These are phyloP conservation scores for Leccinum broughii DNA, from an alignment of 768 basidiomycete species.

Conservation along the genomic window DNA sequence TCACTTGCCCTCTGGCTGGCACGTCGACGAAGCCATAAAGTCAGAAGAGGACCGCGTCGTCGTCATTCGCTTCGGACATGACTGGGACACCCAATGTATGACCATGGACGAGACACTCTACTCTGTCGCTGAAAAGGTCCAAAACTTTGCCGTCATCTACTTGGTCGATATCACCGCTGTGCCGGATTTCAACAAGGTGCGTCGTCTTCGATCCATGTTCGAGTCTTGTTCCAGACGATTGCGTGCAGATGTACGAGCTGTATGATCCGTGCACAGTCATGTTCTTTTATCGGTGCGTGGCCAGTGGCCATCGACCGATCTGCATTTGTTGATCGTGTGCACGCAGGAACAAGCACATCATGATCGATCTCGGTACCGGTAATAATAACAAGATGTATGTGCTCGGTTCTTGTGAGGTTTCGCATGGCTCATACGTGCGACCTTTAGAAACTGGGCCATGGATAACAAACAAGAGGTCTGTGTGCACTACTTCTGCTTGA, in stretches of 20 bases:
- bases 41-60: slow-evolving; percentile 97
- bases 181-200: slow-evolving; percentile 97
- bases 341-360: slow-evolving; percentile 94
- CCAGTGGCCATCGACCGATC: not conserved
- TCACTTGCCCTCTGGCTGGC: slow-evolving; percentile 92
- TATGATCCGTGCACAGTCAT: slow-evolving; percentile 97
- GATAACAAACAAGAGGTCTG: slow-evolving; percentile 96
- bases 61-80: slow-evolving; percentile 92
- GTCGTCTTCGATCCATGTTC: not conserved
- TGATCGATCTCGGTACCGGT: slow-evolving; percentile 99
- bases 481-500: not conserved
- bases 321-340: not conserved
- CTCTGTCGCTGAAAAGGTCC: slow-evolving; percentile 90
- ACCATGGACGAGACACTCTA: slow-evolving; percentile 98
- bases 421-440: not conserved
- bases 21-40: slow-evolving; percentile 98
- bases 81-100: slow-evolving; percentile 95
- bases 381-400: slow-evolving; percentile 99
- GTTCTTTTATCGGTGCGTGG: slow-evolving; percentile 92
- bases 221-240: not conserved
- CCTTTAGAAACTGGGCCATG: slow-evolving; percentile 95
- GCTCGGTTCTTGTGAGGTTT: not conserved
- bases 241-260: slow-evolving; percentile 90
- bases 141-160: slow-evolving; percentile 98
- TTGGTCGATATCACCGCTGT: slow-evolving; percentile 94